Base-by-base conservation (phyloP, 331 rosid genomes). In the Malus hybrid region DNA sequence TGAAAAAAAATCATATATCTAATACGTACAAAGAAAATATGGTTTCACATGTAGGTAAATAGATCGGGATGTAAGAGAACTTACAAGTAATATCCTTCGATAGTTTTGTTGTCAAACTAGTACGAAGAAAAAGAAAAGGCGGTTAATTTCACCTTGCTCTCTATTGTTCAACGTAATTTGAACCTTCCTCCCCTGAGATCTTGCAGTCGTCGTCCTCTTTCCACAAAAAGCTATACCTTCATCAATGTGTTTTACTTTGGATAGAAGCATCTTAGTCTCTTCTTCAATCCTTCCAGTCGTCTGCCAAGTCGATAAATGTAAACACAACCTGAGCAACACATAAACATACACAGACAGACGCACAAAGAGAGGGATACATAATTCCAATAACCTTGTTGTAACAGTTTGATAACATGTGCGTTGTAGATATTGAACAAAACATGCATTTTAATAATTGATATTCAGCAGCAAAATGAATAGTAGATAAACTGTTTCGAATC, bases 151-250 rank as follows among this genome's bases (percentile, higher is more conserved):
- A 93, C 98, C 97, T 90, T 61, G 98, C 79, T 87, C 83, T 90
- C 82, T 93, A 95, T 87, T 91, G 88, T 69, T 91, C 94, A 57
- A 34, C 39, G 91, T 93, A 73, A 93, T 84, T 78, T 86, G 94
- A 85, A 93, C 87, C 78, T 90, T 93, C 86, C 83, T 93, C 78
- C 97, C 98, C 76, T 88, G 96, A 59, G 93, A 92, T 74, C 92
- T 90, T 20, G 96, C 97, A 34, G 86, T 87, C 71, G 4, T 93
- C 52, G 91, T 90, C 62, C 86, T 79, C 80, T 84, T 91, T 84
- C 97, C 97, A 15, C 82, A 84, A 65, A 91, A 90, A 65, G 86
- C 82, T 60, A 57, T 67, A 12, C 91, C 88, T 42, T 88, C 93
- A 65, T 91, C 97, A 54, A 93, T 82, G 73, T 84, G 91, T 83